Base-by-base conservation (phyloP, 805 yeast species). In the Zygosaccharomyces bisporus region DNA sequence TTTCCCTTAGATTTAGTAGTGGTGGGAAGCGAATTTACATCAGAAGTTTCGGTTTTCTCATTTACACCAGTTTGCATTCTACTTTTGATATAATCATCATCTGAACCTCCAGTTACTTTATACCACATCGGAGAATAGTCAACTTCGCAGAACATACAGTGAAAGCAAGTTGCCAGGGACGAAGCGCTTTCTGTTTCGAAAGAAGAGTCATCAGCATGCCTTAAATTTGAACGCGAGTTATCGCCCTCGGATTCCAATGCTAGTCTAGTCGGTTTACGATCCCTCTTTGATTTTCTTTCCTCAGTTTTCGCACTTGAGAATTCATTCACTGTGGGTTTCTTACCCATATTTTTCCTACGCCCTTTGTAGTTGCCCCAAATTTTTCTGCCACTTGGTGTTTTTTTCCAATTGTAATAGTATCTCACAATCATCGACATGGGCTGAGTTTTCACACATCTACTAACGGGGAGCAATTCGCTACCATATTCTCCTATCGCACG, bases 351-450 rank as follows among this genome's bases (percentile, higher is more conserved):
- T 52, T 79, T 79, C 32, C 73, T 63, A 41, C 95, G 66, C 0
- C 93, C 95, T 34, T 80, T 81, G 58, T 67, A 86, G 56, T 82
- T 80, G 27, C 87, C 95, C 95, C 97, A 86, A 13, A 88, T 84
- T 33, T 61, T 58, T 50, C 76, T 80, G 0, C 97, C 97, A 34
- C 73, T 72, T 23, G 75, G 69, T 0, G 95, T 83, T 61, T 90
- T 90, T 64, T 90, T 90, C 98, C 98, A 91, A 42, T 87, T 68
- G 56, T 91, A 91, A 57, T 88, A 91, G 60, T 74, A 89, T 45
- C 97, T 67, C 1, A 91, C 98, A 50, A 89, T 72, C 82, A 83
- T 86, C 0, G 90, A 76, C 44, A 80, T 69, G 0, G 88, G 70
- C 54, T 86, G 95, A 0, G 89, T 75, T 23, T 75, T 75, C n/a